A percentile compares a stretch with the other conserved stretches of the same genome.
phyloP scores from a whole-genome alignment of 139 green algal species.

The Coelastrella sp. region DNA sequence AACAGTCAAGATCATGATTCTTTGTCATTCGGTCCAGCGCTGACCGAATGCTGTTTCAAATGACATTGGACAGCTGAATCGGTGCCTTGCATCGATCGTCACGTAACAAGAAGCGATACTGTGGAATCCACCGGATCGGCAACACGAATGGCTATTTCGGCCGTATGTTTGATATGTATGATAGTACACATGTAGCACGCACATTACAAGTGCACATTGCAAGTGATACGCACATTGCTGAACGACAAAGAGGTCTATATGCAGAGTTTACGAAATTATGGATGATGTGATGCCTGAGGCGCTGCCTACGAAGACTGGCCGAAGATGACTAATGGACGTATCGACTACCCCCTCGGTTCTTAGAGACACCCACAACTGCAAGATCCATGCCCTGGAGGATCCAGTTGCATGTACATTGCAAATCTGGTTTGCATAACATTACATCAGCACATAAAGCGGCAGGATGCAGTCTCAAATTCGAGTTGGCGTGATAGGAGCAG shows the following conservation, averaged over 20 bases:
- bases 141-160: no score
- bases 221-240: no score
- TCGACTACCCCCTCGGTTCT: neutral
- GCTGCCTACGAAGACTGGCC: neutral
- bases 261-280: no score
- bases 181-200: no score
- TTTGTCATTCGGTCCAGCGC: no score
- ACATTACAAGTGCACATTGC: no score
- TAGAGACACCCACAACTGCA: neutral
- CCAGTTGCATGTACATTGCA: neutral
- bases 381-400: neutral
- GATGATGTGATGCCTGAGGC: neutral
- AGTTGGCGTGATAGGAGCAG: conserved; percentile 25
- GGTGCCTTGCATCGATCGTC: no score
- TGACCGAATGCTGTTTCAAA: neutral
- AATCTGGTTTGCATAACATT: neutral
- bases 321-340: neutral
- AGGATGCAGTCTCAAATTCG: neutral
- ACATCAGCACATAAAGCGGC: neutral
- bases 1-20: no score
- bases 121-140: no score
- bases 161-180: no score
- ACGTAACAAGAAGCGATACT: no score
- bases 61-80: neutral
- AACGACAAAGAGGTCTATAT: no score